These are phyloP conservation scores for Apiospora saccharicola DNA, from an alignment of 2,329 filamentous ascomycete genomes.

Conservation along the genomic window DNA sequence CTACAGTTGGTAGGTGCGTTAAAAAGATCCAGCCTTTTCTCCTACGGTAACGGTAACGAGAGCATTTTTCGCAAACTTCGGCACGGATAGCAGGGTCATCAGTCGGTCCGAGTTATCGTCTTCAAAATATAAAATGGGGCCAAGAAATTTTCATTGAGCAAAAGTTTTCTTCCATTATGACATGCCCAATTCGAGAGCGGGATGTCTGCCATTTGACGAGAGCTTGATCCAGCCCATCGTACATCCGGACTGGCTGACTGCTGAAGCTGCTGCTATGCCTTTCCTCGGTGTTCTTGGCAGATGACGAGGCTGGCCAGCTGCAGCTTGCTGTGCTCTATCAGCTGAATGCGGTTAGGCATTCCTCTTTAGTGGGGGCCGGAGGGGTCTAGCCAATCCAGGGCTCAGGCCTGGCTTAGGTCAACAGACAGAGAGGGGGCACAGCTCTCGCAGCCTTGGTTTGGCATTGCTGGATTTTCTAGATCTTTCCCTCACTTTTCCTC, in stretches of 20 bases:
- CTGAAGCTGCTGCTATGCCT: not conserved
- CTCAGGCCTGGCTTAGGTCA: not conserved
- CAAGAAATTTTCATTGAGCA: not conserved
- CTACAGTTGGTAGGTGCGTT: too few species aligned
- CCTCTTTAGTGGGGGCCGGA: not conserved
- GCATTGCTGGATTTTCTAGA: slow-evolving; percentile 39
- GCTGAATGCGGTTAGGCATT: slow-evolving; percentile 1
- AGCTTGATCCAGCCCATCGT: not conserved
- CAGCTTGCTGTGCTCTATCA: not conserved
- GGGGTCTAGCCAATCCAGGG: slow-evolving; percentile 3
- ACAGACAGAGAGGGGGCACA: not conserved
- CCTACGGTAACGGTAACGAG: not conserved
- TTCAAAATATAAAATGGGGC: not conserved
- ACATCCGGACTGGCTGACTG: not conserved
- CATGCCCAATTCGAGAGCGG: not conserved
- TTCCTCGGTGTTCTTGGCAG: not conserved
- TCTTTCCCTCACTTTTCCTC: slow-evolving; percentile 37
- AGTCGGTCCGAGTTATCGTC: not conserved
- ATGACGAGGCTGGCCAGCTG: slow-evolving; percentile 2
- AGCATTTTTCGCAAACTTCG: not conserved
- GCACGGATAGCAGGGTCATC: not conserved
- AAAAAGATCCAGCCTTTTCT: too few species aligned
- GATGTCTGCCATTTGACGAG: not conserved
- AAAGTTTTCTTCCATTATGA: not conserved
- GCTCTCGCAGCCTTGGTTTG: slow-evolving; percentile 17